A percentile compares a stretch with the other conserved stretches of the same genome.
phyloP scores from a whole-genome alignment of 169 alveolate genomes.

The Eimeria acervulina region DNA sequence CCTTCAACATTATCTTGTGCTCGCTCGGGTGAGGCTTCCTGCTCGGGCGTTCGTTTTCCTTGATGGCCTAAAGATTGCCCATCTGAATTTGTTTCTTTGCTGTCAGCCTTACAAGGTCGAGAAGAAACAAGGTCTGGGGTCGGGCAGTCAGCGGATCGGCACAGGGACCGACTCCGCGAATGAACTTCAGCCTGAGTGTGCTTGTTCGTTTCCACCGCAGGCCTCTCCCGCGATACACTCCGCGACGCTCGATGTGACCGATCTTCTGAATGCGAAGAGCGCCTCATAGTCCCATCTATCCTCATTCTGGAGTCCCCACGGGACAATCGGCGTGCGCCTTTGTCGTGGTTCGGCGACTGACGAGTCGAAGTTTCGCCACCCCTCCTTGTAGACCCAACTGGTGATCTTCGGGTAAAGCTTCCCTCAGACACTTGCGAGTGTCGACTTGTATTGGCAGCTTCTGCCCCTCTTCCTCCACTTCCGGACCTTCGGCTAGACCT shows the following conservation, averaged over 20 bases:
- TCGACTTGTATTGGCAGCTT: slow-evolving; percentile 9
- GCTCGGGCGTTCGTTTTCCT: background rate
- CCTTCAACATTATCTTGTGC: background rate
- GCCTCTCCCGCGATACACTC: slow-evolving; percentile 46
- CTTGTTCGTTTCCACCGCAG: background rate
- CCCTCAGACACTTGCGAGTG: background rate
- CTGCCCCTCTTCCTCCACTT: slow-evolving; percentile 3
- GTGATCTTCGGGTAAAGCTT: background rate
- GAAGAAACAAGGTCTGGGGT: slow-evolving; percentile 75
- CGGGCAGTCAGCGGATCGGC: slow-evolving; percentile 74
- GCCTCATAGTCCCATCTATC: slow-evolving; percentile 30
- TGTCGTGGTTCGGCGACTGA: slow-evolving; percentile 14
- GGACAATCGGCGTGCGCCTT: background rate
- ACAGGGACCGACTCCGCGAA: slow-evolving; percentile 9
- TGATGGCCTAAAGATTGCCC: slow-evolving; percentile 18
- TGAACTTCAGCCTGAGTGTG: slow-evolving; percentile 24
- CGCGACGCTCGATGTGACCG: background rate
- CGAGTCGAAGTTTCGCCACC: slow-evolving; percentile 8
- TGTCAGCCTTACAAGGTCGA: slow-evolving; percentile 10
- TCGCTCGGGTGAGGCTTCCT: slow-evolving; percentile 15
- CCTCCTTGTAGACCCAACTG: background rate
- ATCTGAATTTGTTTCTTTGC: slow-evolving; percentile 10
- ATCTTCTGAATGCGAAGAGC: background rate
- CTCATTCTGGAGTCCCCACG: slow-evolving; percentile 28
- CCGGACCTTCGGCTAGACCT: slow-evolving; percentile 56